These are phyloP conservation scores for Suhomyces bribrorum DNA, from an alignment of 1,139 yeast genomes.

Conservation along the genomic window DNA sequence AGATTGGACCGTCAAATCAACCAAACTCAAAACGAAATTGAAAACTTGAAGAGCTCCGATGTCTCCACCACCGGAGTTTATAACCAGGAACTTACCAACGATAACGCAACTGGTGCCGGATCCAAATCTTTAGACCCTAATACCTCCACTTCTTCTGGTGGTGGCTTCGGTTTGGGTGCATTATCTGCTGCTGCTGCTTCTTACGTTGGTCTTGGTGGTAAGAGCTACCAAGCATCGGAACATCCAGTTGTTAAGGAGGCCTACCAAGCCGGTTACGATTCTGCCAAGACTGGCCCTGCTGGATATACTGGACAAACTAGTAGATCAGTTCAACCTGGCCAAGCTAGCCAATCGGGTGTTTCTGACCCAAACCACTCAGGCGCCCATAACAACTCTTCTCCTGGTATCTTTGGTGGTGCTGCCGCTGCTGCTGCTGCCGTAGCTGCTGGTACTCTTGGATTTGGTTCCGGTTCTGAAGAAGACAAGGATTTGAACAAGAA, in stretches of 20 bases:
- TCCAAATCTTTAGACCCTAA: conserved; percentile 5
- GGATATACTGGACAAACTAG: not conserved
- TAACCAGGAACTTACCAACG: conserved; percentile 16
- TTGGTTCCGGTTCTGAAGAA: conserved; percentile 13
- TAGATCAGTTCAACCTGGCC: not conserved
- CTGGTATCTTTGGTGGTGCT: conserved; percentile 12
- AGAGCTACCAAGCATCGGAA: conserved; percentile 4
- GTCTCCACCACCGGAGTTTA: conserved; percentile 22
- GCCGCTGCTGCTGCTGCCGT: conserved; percentile 15
- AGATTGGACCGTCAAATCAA: conserved; percentile 27
- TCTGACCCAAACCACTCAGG: conserved; percentile 8
- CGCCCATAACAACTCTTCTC: not conserved
- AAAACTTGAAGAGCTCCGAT: conserved; percentile 20
- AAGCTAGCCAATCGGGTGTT: not conserved
- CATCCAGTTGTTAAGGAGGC: conserved; percentile 19
- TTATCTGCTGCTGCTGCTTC: conserved; percentile 20
- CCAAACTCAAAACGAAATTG: conserved; percentile 29
- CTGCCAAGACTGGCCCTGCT: conserved; percentile 1
- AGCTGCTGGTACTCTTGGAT: conserved; percentile 17
- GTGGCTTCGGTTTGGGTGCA: conserved; percentile 7
- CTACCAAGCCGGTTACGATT: conserved; percentile 19
- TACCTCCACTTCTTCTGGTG: conserved; percentile 4
- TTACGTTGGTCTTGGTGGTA: conserved; percentile 15
- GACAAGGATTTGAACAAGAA: conserved; percentile 6
- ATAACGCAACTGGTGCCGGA: not conserved